phyloP scores from a whole-genome alignment of 2,329 filamentous ascomycete species.

The Hymenoscyphus repandus region DNA sequence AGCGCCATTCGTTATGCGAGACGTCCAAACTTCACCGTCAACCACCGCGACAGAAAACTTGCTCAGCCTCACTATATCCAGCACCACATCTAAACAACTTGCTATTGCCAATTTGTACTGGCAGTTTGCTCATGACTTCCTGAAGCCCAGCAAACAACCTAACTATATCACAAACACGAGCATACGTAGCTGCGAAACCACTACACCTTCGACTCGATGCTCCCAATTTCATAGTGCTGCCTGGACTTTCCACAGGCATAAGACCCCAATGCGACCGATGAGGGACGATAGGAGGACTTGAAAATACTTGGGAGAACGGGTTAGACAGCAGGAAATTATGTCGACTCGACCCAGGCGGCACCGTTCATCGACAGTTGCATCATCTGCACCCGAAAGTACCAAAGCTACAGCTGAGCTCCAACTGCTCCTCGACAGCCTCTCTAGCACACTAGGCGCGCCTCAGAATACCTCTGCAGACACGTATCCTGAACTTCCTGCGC shows the following conservation, averaged over 20 bases:
- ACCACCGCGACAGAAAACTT: not conserved
- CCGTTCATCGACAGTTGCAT: constrained; percentile 60
- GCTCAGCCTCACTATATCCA: not conserved
- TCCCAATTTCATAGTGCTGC: constrained; percentile 11
- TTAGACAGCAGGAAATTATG: constrained; percentile 38
- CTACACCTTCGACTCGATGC: constrained; percentile 17
- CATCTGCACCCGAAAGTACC: constrained; percentile 48
- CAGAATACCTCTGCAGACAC: constrained; percentile 9
- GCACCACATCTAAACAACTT: not conserved
- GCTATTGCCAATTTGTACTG: not conserved
- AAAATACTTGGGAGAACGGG: constrained; percentile 25
- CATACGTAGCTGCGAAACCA: not conserved
- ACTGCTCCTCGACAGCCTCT: constrained; percentile 43
- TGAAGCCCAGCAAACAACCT: not conserved
- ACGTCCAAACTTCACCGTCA: not conserved
- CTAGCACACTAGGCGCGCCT: constrained; percentile 30
- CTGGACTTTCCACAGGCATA: constrained; percentile 18
- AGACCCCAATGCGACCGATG: constrained; percentile 17
- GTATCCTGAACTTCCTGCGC: constrained; percentile 31
- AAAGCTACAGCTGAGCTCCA: constrained; percentile 57
- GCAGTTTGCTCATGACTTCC: not conserved
- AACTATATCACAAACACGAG: not conserved
- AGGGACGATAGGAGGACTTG: constrained; percentile 18
- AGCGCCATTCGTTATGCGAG: not conserved
- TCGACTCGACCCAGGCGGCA: constrained; percentile 50